A percentile compares a stretch with the other conserved stretches of the same genome.
These are phyloP conservation scores for Candida adriatica DNA, from an alignment of 805 yeast genomes.

Conservation along the genomic window DNA sequence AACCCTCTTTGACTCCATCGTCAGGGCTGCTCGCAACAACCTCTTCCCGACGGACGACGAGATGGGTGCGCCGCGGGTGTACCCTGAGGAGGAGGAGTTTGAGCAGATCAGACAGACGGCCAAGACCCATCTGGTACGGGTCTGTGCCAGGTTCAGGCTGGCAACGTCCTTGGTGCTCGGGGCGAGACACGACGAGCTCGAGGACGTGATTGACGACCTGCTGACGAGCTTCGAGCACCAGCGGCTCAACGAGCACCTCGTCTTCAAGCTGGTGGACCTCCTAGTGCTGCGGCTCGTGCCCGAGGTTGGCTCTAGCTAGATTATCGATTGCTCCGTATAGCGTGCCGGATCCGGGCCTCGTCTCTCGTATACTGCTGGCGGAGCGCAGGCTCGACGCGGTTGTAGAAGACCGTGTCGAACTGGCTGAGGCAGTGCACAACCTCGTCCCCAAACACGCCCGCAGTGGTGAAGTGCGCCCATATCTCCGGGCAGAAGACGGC, in stretches of 20 bases:
- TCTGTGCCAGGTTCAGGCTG: constrained; percentile 14
- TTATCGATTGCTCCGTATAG: no score
- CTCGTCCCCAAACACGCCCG: no score
- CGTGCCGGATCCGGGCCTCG: no score
- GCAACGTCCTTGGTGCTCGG: constrained; percentile 17
- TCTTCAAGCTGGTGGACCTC: constrained; percentile 36
- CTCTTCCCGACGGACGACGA: constrained; percentile 43
- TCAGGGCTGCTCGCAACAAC: constrained; percentile 28
- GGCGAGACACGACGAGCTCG: constrained; percentile 18
- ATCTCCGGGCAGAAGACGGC: constrained; percentile 12
- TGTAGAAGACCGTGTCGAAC: no score
- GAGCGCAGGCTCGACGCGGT: no score
- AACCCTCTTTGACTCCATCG: constrained; percentile 13
- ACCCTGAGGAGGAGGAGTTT: constrained; percentile 36
- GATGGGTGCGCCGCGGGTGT: constrained; percentile 41
- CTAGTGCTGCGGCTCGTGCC: constrained; percentile 33
- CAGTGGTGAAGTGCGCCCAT: constrained; percentile 24
- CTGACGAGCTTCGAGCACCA: constrained; percentile 29
- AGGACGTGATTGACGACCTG: constrained; percentile 24
- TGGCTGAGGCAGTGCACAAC: no score
- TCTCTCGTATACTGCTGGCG: no score
- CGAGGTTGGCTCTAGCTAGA: constrained; percentile 23
- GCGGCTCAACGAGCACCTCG: constrained; percentile 36
- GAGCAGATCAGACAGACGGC: constrained; percentile 24
- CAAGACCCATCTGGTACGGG: constrained; percentile 20